Conservation (phyloP, 1,284 basidiomycete species). For the Trichosporon faecale region DNA sequence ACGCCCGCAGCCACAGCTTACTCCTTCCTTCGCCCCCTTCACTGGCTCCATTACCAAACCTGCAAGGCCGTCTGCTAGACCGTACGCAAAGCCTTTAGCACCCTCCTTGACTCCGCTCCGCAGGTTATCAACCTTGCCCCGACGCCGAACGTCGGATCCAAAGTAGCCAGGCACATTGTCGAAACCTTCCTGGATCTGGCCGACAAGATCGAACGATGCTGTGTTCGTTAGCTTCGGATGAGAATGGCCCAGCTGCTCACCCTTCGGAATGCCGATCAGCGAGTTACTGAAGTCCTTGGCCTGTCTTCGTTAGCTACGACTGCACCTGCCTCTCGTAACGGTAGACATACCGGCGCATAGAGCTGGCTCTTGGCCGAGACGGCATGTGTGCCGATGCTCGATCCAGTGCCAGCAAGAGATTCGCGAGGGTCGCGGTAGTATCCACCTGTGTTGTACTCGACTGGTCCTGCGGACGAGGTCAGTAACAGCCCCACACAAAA, state of each 20-base stretch:
- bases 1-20: background rate
- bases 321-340: background rate
- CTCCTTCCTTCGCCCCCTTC: conserved; percentile 56
- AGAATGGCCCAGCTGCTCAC: conserved; percentile 15
- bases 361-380: conserved; percentile 54
- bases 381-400: conserved; percentile 55
- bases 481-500: background rate
- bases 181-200: conserved; percentile 56
- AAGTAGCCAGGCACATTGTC: conserved; percentile 56
- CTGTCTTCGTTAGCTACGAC: conserved; percentile 17
- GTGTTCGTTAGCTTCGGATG: background rate
- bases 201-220: conserved; percentile 51
- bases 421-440: background rate
- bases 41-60: conserved; percentile 59
- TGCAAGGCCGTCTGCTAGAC: conserved; percentile 59
- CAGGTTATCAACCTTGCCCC: conserved; percentile 54
- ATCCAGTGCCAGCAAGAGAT: background rate
- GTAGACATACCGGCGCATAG: conserved; percentile 51
- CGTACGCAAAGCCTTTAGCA: conserved; percentile 50
- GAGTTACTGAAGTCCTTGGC: conserved; percentile 56
- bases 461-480: conserved; percentile 52
- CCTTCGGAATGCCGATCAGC: conserved; percentile 52
- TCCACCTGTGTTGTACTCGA: conserved; percentile 53
- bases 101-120: conserved; percentile 56
- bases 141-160: conserved; percentile 53